Evolutionary conservation across 1,284 basidiomycete species (phyloP).

Genomic region (Pseudozyma flocculosa): DNA sequence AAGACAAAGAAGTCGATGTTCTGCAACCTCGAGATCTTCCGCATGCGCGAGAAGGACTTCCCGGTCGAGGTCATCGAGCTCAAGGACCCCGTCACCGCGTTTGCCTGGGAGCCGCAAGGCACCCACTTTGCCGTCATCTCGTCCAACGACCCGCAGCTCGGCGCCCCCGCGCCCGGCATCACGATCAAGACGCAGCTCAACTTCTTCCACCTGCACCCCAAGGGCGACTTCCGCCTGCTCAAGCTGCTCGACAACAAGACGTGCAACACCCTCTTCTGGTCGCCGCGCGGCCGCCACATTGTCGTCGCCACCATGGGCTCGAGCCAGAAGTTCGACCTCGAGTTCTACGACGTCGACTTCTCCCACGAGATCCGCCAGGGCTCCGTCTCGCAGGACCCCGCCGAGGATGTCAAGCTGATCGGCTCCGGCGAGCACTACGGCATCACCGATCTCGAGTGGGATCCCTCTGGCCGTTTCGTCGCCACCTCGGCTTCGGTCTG

Average conservation of each 20-base stretch:
- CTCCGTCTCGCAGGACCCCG: constrained; percentile 67
- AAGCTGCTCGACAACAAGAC: constrained; percentile 81
- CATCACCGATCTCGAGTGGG: constrained; percentile 97
- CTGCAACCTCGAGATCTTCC: constrained; percentile 98
- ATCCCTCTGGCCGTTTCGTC: constrained; percentile 91
- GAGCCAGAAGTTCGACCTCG: constrained; percentile 90
- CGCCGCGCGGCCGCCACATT: constrained; percentile 91
- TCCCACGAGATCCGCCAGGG: constrained; percentile 65
- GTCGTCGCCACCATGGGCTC: constrained; percentile 94
- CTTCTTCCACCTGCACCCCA: constrained; percentile 94
- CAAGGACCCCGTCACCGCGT: constrained; percentile 94
- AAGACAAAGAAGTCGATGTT: constrained; percentile 99
- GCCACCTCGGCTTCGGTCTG: constrained; percentile 92
- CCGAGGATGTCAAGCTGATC: constrained; percentile 81
- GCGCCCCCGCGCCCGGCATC: constrained; percentile 79
- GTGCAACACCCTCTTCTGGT: constrained; percentile 95
- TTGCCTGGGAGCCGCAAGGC: constrained; percentile 97
- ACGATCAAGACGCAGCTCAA: constrained; percentile 94
- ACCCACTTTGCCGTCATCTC: constrained; percentile 95
- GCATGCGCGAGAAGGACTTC: constrained; percentile 94
- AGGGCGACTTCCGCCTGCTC: constrained; percentile 91
- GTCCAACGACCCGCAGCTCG: constrained; percentile 88
- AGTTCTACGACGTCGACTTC: constrained; percentile 99
- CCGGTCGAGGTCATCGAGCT: constrained; percentile 97
- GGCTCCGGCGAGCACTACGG: constrained; percentile 91